Percentiles rank a stretch among this genome's conserved stretches.
Evolutionary conservation across 2,329 filamentous ascomycete species (phyloP).

Genomic region (Fusarium sp.): DNA sequence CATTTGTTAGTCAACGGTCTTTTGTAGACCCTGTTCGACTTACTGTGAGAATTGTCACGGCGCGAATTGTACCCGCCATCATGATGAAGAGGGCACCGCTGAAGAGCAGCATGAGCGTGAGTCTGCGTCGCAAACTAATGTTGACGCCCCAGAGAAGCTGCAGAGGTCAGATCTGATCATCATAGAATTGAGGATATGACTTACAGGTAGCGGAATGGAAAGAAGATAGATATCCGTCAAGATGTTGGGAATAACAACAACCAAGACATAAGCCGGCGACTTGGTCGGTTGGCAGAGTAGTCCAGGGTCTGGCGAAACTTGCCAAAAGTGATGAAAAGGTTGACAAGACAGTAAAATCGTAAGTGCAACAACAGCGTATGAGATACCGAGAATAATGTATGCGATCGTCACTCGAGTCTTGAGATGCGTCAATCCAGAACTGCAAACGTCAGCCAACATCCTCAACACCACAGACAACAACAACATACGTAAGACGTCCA

Average conservation of each 20-base stretch:
- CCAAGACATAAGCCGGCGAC: conserved; percentile 34
- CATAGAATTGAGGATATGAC: background rate
- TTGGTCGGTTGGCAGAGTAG: conserved; percentile 32
- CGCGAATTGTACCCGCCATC: conserved; percentile 37
- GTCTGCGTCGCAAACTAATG: conserved; percentile 35
- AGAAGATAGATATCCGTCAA: conserved; percentile 34
- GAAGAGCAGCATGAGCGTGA: conserved; percentile 36
- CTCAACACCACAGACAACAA: background rate
- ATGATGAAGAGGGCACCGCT: conserved; percentile 38
- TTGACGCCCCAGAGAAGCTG: conserved; percentile 40
- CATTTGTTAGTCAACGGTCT: background rate
- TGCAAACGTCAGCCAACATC: background rate
- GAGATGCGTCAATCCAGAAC: conserved; percentile 33
- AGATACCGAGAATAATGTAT: conserved; percentile 27
- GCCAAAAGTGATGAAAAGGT: conserved; percentile 61
- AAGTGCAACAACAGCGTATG: conserved; percentile 25
- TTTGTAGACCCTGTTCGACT: accelerated
- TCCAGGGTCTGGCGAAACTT: conserved; percentile 54
- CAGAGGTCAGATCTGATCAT: background rate
- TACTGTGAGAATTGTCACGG: conserved; percentile 33
- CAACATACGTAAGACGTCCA: conserved; percentile 45
- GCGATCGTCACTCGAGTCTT: conserved; percentile 22
- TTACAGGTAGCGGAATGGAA: conserved; percentile 32
- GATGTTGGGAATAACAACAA: conserved; percentile 36
- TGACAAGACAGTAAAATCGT: conserved; percentile 30